Base-by-base conservation (phyloP, 495 filamentous ascomycete species). In the Neurospora sp. region DNA sequence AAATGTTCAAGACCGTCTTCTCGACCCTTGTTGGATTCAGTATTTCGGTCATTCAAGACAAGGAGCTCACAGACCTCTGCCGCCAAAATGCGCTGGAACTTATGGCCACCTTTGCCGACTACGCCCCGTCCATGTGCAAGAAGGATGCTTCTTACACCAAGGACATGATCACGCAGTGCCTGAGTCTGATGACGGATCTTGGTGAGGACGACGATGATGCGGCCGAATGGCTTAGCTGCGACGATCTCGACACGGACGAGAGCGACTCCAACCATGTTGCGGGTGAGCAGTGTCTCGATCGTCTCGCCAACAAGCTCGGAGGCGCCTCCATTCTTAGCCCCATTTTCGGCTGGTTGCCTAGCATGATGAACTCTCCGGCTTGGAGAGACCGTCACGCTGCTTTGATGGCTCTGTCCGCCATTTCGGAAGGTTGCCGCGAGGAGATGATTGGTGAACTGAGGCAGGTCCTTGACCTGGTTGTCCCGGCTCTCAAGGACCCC, bases 121-220 rank as follows among this genome's bases (percentile, higher is more conserved):
- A 96, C 75, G 91, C 91, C 2, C 93, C 96, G 12, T 88, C 90
- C 38, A 97, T 98, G 91, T 98, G 96, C 85, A 91, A 89, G 80
- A 98, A 98, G 77, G 94, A 99, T 78, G 80, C 91, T 5, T 90
- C 88, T 17, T 99, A 96, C 81, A 95, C 94, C 8, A 88, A 86
- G 70, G 93, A 97, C 74, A 99, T 99, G 96, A 94, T 99, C 76
- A 98, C 94, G 0, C 96, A 99, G 82, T 99, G 96, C 79, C 84
- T 99, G 74, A 98, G 96, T 75, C 82, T 99, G 77, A 98, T 99
- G 96, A 99, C 96, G n/a, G 96, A 99, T 81, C 90, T 99, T 73
- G 96, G 95, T 42, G 85, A 88, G 70, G 96, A 98, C 74, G 96
- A 99, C 75, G 95, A 99, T 40, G 92, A 98, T 86, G 96, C 95